phyloP scores from a whole-genome alignment of 495 filamentous ascomycete genomes.

The Tuber calosporum region DNA sequence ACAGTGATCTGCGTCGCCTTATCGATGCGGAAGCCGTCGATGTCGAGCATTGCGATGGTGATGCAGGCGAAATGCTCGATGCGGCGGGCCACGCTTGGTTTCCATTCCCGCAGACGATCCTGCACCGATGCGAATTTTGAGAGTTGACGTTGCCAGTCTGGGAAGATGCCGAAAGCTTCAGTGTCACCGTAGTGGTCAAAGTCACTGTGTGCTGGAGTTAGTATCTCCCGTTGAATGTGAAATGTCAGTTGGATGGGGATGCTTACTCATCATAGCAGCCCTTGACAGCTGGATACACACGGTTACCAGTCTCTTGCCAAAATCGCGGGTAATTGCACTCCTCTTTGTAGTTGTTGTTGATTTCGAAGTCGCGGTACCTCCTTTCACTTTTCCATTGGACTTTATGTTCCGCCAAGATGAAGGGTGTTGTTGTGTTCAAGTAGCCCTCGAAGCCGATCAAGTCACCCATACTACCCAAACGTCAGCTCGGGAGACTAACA shows the following conservation, averaged over 20 bases:
- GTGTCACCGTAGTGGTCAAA: slow-evolving; percentile 56
- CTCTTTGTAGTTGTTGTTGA: slow-evolving; percentile 53
- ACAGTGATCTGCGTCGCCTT: slow-evolving; percentile 61
- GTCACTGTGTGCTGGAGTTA: background rate
- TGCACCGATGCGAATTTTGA: slow-evolving; percentile 70
- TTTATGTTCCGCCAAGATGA: slow-evolving; percentile 52
- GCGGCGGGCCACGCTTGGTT: slow-evolving; percentile 53
- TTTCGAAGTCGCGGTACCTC: slow-evolving; percentile 58
- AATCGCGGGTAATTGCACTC: slow-evolving; percentile 60
- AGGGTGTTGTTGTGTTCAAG: slow-evolving; percentile 60
- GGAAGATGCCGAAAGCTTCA: slow-evolving; percentile 61
- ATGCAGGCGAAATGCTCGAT: slow-evolving; percentile 62
- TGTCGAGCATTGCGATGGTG: slow-evolving; percentile 57
- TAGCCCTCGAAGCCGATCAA: slow-evolving; percentile 62
- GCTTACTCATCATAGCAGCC: slow-evolving; percentile 49
- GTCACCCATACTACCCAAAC: slow-evolving; percentile 52
- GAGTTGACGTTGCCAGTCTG: slow-evolving; percentile 57
- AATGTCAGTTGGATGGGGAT: slow-evolving; percentile 26
- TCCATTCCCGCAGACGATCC: slow-evolving; percentile 67
- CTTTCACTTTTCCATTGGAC: slow-evolving; percentile 54
- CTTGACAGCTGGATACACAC: slow-evolving; percentile 47
- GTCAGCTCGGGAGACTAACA: background rate
- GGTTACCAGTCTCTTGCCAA: slow-evolving; percentile 58
- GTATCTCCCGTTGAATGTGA: background rate
- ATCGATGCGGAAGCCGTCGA: slow-evolving; percentile 64